Conservation (phyloP, 192 early-diverging fungal species). For the Linnemannia zychae region DNA sequence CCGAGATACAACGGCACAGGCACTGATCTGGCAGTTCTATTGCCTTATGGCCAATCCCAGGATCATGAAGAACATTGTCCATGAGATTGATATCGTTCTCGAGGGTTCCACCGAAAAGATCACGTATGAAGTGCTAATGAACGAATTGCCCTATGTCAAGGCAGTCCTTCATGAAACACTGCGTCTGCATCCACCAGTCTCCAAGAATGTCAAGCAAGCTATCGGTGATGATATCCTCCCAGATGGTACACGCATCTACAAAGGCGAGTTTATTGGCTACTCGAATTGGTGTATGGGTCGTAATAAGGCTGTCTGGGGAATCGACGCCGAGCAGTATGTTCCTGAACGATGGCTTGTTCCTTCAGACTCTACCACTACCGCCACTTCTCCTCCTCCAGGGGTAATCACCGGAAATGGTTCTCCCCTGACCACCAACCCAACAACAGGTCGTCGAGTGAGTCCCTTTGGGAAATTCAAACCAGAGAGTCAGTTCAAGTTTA, state of each 20-base stretch:
- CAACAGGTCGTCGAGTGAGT: not conserved
- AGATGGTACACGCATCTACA: slow-evolving; percentile 69
- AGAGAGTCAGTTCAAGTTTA: slow-evolving; percentile 61
- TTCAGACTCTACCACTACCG: too few species aligned
- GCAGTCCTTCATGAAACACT: slow-evolving; percentile 66
- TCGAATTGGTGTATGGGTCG: slow-evolving; percentile 69
- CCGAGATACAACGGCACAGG: slow-evolving; percentile 70
- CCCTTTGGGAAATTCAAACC: slow-evolving; percentile 41
- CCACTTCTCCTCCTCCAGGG: too few species aligned
- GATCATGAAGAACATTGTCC: slow-evolving; percentile 44
- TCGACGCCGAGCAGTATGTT: slow-evolving; percentile 63
- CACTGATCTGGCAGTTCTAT: slow-evolving; percentile 68
- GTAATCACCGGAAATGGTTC: not conserved
- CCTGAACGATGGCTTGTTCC: slow-evolving; percentile 68
- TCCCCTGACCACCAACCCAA: not conserved
- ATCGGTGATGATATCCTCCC: slow-evolving; percentile 72
- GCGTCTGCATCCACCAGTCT: slow-evolving; percentile 76
- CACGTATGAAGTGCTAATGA: slow-evolving; percentile 36
- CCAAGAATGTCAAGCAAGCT: slow-evolving; percentile 66
- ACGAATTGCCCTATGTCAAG: slow-evolving; percentile 39
- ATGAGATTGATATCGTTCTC: slow-evolving; percentile 54
- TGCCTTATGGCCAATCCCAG: slow-evolving; percentile 59
- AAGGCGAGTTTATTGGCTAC: slow-evolving; percentile 65
- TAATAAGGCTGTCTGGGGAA: slow-evolving; percentile 60
- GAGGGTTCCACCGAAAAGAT: slow-evolving; percentile 20